Conservation (phyloP, 305 asterid species). For the Fraxinus albicans region DNA sequence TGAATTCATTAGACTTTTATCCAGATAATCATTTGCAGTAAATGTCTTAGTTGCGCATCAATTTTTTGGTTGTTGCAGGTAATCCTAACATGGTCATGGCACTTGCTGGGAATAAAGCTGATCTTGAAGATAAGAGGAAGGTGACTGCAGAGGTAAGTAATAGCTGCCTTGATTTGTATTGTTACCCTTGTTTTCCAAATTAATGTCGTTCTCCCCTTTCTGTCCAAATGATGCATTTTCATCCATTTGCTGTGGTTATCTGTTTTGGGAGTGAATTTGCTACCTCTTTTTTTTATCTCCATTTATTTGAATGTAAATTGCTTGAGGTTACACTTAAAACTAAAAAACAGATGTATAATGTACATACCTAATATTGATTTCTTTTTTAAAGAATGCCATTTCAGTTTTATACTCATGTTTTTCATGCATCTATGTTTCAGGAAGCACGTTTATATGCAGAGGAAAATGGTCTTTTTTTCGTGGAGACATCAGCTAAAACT, state of each 20-base stretch:
- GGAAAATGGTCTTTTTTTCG: conserved; percentile 79
- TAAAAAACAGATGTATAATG: neutral
- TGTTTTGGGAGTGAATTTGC: neutral
- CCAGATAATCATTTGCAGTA: neutral
- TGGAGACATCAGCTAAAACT: conserved; percentile 93
- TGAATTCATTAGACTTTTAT: neutral
- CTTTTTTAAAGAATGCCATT: conserved; percentile 1
- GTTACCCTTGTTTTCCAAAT: neutral
- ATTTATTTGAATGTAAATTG: neutral
- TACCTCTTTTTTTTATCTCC: neutral
- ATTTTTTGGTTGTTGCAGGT: conserved; percentile 40
- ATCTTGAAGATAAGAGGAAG: conserved; percentile 85
- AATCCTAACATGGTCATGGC: conserved; percentile 90
- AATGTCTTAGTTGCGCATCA: neutral
- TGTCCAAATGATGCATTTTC: neutral
- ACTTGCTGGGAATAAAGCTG: conserved; percentile 91
- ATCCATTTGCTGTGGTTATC: conserved; percentile 7
- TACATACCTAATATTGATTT: conserved; percentile 7
- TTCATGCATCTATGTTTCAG: conserved; percentile 38
- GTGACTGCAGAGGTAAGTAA: conserved; percentile 78
- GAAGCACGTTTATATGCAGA: conserved; percentile 77
- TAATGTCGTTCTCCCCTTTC: neutral
- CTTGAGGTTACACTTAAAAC: neutral
- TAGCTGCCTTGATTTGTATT: neutral
- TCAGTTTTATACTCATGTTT: neutral